Evolutionary conservation across 2,329 filamentous ascomycete species (phyloP).

Genomic region (Fonsecaea multimorphosa): DNA sequence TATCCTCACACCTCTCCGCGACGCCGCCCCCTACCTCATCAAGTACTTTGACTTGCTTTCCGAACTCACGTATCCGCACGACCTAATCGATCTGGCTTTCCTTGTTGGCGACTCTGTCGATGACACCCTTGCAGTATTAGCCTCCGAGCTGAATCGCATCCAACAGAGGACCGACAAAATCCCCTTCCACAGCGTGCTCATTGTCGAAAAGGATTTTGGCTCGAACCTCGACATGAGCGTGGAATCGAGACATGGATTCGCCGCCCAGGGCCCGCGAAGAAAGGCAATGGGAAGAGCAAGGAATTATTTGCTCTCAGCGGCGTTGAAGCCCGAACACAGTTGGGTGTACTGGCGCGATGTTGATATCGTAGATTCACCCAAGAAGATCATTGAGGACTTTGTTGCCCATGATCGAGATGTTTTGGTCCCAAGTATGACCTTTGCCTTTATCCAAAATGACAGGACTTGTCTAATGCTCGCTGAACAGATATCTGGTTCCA

Average conservation of each 20-base stretch:
- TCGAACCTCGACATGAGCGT: constrained; percentile 77
- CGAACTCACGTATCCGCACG: constrained; percentile 89
- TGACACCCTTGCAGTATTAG: constrained; percentile 85
- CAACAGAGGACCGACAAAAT: constrained; percentile 80
- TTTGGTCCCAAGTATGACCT: constrained; percentile 83
- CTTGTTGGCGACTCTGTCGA: constrained; percentile 90
- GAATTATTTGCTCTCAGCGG: constrained; percentile 85
- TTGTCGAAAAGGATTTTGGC: constrained; percentile 92
- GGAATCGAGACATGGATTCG: constrained; percentile 81
- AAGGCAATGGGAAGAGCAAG: constrained; percentile 89
- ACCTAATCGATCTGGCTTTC: constrained; percentile 93
- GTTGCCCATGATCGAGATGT: constrained; percentile 92
- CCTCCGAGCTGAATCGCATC: constrained; percentile 83
- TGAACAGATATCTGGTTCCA: constrained; percentile 92
- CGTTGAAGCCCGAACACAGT: constrained; percentile 89
- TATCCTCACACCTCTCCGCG: constrained; percentile 89
- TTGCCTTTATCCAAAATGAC: background rate
- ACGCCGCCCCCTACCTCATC: constrained; percentile 79
- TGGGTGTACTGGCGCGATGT: constrained; percentile 99
- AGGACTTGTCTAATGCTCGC: background rate
- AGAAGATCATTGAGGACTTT: constrained; percentile 90
- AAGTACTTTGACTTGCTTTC: constrained; percentile 94
- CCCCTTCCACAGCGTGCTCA: constrained; percentile 81
- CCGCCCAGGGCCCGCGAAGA: constrained; percentile 84
- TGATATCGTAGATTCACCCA: constrained; percentile 90